Base-by-base conservation (phyloP, 2,329 filamentous ascomycete genomes). In the Tothia fuscella region DNA sequence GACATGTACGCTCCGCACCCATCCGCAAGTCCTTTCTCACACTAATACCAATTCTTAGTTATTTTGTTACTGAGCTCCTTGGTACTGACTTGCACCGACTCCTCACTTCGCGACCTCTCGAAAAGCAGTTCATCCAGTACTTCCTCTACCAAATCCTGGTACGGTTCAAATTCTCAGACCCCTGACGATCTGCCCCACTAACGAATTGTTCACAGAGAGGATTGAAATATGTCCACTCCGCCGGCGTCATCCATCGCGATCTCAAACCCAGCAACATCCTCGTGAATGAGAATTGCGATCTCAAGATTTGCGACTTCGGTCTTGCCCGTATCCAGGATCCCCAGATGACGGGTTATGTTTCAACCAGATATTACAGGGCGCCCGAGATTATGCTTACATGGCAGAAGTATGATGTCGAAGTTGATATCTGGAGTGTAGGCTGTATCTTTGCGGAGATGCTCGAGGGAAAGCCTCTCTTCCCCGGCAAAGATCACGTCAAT, bases 361-460 rank as follows among this genome's bases (percentile, higher is more conserved):
- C 91, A 36, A 98, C 91, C 48, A 75, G 91, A 71, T 98, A 98
- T 72, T 98, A 98, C 73, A 80, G 91, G 56, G 91, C 91, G 6
- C 91, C 91, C 14, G 91, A 98, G 65, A 98, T 98, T 60, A 98
- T 98, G 91, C 86, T 98, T 59, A 96, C 91, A 50, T 98, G 91
- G 91, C 91, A 98, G 71, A 98, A 98, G 69, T 98, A 98, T 66
- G 91, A 98, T 53, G 80, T 96, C 36, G 91, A 96, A 67, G 91
- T 98, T 45, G 91, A 98, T 61, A 94, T 98, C 59, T 98, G 91
- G 91, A 96, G 91, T 60, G 89, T 89, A 14, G 91, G 91, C 47
- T 98, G 91, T 66, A 98, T 98, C 59, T 96, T 98, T 54, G 91
- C 91, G 31, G 91, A 98, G 67, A 98, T 98, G 91, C 74, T 98